These are phyloP conservation scores for Crithidia mellificae DNA, from an alignment of 208 protist species.

Conservation along the genomic window DNA sequence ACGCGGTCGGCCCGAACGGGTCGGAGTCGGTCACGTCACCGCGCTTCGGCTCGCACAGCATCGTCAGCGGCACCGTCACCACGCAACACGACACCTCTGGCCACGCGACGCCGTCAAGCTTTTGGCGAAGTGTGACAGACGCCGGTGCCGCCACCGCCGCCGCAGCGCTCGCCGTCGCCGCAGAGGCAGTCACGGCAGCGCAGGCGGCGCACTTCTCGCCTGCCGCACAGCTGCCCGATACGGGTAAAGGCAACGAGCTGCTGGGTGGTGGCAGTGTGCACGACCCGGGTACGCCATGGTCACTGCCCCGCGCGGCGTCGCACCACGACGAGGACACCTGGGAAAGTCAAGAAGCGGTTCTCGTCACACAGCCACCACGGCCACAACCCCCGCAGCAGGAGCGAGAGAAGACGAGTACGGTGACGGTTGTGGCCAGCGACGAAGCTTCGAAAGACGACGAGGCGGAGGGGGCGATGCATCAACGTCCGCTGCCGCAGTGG, in stretches of 20 bases:
- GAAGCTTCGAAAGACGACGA: background rate
- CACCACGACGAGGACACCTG: background rate
- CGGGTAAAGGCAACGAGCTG: conserved; percentile 5
- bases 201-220: no score
- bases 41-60: background rate
- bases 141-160: background rate
- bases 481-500: conserved; percentile 7
- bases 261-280: background rate
- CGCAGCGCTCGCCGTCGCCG: no score
- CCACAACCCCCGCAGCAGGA: background rate
- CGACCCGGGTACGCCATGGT: background rate
- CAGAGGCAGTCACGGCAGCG: no score
- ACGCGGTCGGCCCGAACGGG: background rate
- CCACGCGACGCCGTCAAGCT: conserved; percentile 1
- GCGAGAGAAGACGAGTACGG: background rate
- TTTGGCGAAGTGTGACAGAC: conserved; percentile 12
- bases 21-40: conserved; percentile 1
- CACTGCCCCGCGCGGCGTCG: background rate
- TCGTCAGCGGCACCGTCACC: background rate
- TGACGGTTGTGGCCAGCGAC: background rate
- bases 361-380: background rate
- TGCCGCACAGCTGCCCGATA: background rate
- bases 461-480: background rate
- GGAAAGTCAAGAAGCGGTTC: background rate
- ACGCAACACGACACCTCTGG: conserved; percentile 1